These are phyloP conservation scores for Colletotrichum magnum DNA, from an alignment of 2,329 filamentous ascomycete species.

Conservation along the genomic window DNA sequence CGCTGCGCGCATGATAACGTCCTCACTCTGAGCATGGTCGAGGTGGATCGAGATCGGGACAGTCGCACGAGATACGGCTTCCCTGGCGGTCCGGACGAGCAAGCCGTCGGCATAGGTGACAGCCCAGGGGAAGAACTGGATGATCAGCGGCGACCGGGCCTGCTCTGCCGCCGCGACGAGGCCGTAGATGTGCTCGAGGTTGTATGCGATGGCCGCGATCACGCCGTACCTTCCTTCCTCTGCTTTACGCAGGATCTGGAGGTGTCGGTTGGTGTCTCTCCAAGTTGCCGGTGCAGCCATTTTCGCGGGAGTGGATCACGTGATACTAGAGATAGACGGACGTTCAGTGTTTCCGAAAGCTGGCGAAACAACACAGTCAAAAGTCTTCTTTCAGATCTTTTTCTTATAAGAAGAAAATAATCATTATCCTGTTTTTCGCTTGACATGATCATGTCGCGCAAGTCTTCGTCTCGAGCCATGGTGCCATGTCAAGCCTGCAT, in stretches of 20 bases:
- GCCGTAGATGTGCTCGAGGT: constrained; percentile 79
- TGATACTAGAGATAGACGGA: not conserved
- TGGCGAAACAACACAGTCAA: no score
- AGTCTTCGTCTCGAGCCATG: no score
- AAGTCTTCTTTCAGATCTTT: no score
- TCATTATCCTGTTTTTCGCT: not conserved
- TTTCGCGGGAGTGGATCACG: not conserved
- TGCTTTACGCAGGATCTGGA: constrained; percentile 25
- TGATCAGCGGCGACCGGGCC: constrained; percentile 75
- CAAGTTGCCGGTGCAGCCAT: constrained; percentile 21
- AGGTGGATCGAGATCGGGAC: constrained; percentile 76
- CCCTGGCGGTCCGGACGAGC: constrained; percentile 68
- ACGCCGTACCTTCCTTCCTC: constrained; percentile 62
- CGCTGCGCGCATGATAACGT: constrained; percentile 70
- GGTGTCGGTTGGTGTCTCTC: constrained; percentile 18
- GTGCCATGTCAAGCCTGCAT: no score
- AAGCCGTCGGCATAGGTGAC: constrained; percentile 71
- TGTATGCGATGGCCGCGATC: constrained; percentile 66
- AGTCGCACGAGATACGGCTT: constrained; percentile 65
- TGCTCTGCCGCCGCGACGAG: constrained; percentile 77
- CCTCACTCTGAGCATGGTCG: constrained; percentile 72
- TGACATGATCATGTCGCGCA: not conserved
- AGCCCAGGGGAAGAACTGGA: constrained; percentile 81
- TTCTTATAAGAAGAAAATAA: no score
- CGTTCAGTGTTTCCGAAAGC: not conserved